A percentile compares a stretch with the other conserved stretches of the same genome.
phyloP scores from a whole-genome alignment of 208 protist species.

The Zelonia costaricensis region DNA sequence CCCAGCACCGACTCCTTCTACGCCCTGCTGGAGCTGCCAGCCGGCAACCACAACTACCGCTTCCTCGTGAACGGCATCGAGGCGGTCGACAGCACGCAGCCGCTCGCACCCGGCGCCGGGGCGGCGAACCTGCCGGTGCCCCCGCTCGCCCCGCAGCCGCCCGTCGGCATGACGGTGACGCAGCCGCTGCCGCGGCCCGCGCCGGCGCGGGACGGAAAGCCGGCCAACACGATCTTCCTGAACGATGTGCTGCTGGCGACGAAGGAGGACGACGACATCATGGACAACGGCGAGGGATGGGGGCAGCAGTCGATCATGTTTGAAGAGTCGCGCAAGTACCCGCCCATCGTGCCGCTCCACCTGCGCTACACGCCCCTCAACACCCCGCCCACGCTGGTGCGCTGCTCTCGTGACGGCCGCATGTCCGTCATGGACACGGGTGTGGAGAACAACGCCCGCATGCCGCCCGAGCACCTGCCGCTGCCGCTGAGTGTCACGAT shows the following conservation, averaged over 20 bases:
- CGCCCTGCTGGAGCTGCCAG: conserved; percentile 73
- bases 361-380: conserved; percentile 92
- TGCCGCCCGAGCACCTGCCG: conserved; percentile 76
- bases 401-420: conserved; percentile 60
- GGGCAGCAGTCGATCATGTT: conserved; percentile 83
- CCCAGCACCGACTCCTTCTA: conserved; percentile 87
- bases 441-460: conserved; percentile 30
- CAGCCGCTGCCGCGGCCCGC: conserved; percentile 31
- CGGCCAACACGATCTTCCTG: conserved; percentile 69
- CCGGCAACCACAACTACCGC: conserved; percentile 81
- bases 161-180: conserved; percentile 9
- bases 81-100: conserved; percentile 78
- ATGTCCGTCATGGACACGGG: conserved; percentile 48
- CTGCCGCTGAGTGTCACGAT: conserved; percentile 89
- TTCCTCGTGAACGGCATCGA: conserved; percentile 73
- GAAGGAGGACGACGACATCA: conserved; percentile 80
- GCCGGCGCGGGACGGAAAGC: conserved; percentile 49
- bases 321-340: conserved; percentile 86
- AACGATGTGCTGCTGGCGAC: conserved; percentile 74
- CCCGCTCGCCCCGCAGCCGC: conserved; percentile 1
- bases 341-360: conserved; percentile 88
- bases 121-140: conserved; percentile 13
- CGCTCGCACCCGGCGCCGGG: conserved; percentile 33
- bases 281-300: conserved; percentile 80
- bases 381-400: conserved; percentile 88